Percentiles rank a stretch among this genome's conserved stretches.
These are phyloP conservation scores for Gossypium laxum DNA, from an alignment of 441 rosid species.

Conservation along the genomic window DNA sequence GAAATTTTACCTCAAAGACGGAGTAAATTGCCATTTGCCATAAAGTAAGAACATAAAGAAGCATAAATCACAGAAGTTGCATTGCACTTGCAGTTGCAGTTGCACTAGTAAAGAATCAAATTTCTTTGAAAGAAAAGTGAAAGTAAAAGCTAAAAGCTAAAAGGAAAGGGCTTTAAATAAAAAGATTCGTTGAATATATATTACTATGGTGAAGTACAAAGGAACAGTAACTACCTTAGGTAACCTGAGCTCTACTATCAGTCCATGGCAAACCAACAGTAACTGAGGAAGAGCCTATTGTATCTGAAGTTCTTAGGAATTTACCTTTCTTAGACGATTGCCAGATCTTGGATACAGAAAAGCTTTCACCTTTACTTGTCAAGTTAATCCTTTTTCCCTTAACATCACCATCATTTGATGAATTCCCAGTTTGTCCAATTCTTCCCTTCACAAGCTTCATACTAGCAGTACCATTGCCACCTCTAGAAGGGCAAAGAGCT, in stretches of 20 bases:
- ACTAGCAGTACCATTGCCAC: conserved; percentile 22
- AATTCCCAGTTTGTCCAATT: conserved; percentile 33
- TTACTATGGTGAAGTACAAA: conserved; percentile 1
- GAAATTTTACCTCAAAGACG: not conserved
- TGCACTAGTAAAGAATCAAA: conserved; percentile 12
- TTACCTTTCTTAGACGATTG: conserved; percentile 61
- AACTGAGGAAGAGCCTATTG: conserved; percentile 28
- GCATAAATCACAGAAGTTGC: conserved; percentile 8
- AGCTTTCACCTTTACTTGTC: conserved; percentile 62
- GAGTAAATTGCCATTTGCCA: not conserved
- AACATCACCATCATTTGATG: conserved; percentile 28
- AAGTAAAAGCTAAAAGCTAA: conserved; percentile 7
- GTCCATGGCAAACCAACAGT: conserved; percentile 31
- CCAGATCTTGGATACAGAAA: conserved; percentile 71
- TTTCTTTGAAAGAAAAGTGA: conserved; percentile 5
- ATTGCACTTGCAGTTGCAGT: not conserved
- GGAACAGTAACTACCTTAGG: conserved; percentile 24
- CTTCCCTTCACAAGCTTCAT: conserved; percentile 34
- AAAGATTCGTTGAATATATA: not conserved
- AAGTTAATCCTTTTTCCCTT: conserved; percentile 55
- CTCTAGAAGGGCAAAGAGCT: conserved; percentile 28
- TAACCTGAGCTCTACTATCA: conserved; percentile 30
- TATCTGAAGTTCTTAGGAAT: conserved; percentile 32
- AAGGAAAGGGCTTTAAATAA: conserved; percentile 12
- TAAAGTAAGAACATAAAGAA: conserved; percentile 12